These are phyloP conservation scores for Lachnellula arida DNA, from an alignment of 2,329 filamentous ascomycete species.

Conservation along the genomic window DNA sequence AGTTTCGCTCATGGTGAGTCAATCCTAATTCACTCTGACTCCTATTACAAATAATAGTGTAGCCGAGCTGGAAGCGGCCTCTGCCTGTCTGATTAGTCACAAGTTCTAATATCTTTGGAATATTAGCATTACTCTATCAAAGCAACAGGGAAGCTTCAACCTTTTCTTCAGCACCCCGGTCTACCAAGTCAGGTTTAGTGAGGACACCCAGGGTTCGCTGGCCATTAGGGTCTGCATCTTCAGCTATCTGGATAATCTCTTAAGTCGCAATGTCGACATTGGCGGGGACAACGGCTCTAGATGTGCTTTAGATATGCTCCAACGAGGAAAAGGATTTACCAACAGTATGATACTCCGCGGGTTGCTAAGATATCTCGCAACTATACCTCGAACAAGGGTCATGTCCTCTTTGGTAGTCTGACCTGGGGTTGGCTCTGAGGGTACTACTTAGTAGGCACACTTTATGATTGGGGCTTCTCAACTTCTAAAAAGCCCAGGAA, in stretches of 20 bases:
- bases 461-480: not conserved
- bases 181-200: conserved; percentile 52
- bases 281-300: conserved; percentile 7
- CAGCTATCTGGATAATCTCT: conserved; percentile 19
- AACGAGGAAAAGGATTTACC: too few relatives aligned
- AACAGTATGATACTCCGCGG: conserved; percentile 4
- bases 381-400: not conserved
- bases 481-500: conserved; percentile 50
- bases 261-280: conserved; percentile 22
- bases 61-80: conserved; percentile 7
- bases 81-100: not conserved
- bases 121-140: too few relatives aligned
- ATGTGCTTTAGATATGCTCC: not conserved
- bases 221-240: conserved; percentile 31
- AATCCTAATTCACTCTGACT: conserved; percentile 4
- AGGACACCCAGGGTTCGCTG: conserved; percentile 40
- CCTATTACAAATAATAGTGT: conserved; percentile 7
- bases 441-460: not conserved
- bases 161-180: not conserved
- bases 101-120: too few relatives aligned
- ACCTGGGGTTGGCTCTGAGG: conserved; percentile 1
- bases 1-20: not conserved
- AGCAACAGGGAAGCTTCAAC: too few relatives aligned
- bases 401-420: conserved; percentile 9
- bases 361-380: conserved; percentile 4